Evolutionary conservation across 176 grass and related monocot species (phyloP), one percentile per base, ranked within the genome.

Genomic region (Zizania latifolia): DNA sequence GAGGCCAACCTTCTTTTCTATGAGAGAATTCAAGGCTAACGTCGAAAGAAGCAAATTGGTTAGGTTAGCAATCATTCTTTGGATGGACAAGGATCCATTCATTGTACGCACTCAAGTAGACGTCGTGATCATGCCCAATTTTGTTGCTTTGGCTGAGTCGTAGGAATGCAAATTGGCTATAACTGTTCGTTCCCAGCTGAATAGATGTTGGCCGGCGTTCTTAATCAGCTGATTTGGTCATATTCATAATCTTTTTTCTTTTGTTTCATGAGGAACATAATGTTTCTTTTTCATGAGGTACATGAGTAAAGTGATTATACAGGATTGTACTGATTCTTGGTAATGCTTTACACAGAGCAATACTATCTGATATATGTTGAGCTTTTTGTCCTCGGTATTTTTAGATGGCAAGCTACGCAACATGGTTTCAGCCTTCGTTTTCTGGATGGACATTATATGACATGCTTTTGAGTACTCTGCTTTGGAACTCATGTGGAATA

Each of bases 1-100:
- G 78, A 97, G 46, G 88, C 88, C 3, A 89, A 89, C 44, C 70
- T 93, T 58, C 57, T 97, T 45, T 97, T 97, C 75, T 97, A 93
- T 58, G 94, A 97, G 73, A 66, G 24, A 60, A 35, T 10, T 40
- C 55, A 34, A 68, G 40, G 29, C 4, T 21, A 44, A 60, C 10
- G 23, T 22, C 5, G 26, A 43, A 43, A 56, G 19, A 75, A 34
- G 10, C 4, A 13, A 28, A 60, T n/a, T 35, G 35, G 13, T 55
- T 10, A 56, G 63, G 60, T 27, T 53, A 56, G 55, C 56, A 64
- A 64, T 24, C 16, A 40, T 57, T 41, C 1, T 45, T 34, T 59
- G 21, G 54, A 40, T 39, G 21, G 29, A 12, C 37, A 26, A 32
- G 16, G 71, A 36, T 66, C 56, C 53, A 75, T 17, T 58, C 23